Evolutionary conservation across 2,329 filamentous ascomycete species (phyloP), one percentile per base, ranked within the genome.

Genomic region (Septoria petroselini): DNA sequence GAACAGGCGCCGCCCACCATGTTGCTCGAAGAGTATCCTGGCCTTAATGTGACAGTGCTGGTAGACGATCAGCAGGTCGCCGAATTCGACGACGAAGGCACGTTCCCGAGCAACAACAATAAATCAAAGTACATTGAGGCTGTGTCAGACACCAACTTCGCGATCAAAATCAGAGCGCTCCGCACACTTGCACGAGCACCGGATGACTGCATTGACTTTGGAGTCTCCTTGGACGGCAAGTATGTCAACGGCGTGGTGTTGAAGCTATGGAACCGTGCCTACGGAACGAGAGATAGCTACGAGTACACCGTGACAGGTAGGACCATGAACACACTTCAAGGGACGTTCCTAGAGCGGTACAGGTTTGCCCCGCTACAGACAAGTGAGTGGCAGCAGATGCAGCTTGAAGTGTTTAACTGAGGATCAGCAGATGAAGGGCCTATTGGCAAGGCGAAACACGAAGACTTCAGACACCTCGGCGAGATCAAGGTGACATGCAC

Each of bases 111-210:
- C 14, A 48, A 21, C 25, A 33, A 38, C 5, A 44, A 33, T 2
- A 45, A 41, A 6, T 48, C 48, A 0, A 48, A 41, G 6, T 62
- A 55, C 34, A 43, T 63, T 2, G 58, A 62, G n/a, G 50, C 50
- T 9, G 19, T 31, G 5, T 19, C 52, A 18, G 57, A 55, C 19
- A 19, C 43, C 3, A 39, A 52, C 2, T 63, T 63, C 29, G 27
- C 8, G 2, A 37, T 59, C 4, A 21, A 14, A 2, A 7, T 55
- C 12, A 11, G n/a, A n/a, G n/a, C n/a, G n/a, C n/a, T n/a, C n/a
- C n/a, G n/a, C n/a, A n/a, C n/a, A n/a, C n/a, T n/a, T n/a, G n/a
- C n/a, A n/a, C n/a, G n/a, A n/a, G n/a, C 1, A n/a, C 3, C 25
- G 7, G 4, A 23, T 6, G 57, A 62, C 17, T 15, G 30, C 7